Evolutionary conservation across 257 asterid species (phyloP).

Genomic region (Nicotiana tabacum): DNA sequence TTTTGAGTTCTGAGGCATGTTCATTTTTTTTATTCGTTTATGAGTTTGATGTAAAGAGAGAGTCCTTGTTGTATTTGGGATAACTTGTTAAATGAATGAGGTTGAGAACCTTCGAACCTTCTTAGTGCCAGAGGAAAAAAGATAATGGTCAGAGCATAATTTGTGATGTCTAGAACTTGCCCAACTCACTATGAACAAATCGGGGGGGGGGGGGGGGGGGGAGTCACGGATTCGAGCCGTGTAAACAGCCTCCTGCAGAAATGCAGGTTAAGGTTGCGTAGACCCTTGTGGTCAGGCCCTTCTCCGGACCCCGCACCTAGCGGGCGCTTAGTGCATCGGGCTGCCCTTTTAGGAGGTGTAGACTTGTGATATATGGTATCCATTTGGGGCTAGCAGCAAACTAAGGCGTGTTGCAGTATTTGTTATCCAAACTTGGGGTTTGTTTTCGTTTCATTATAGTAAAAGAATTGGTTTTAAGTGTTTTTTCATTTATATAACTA

Average conservation of each 20-base stretch:
- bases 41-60: neutral
- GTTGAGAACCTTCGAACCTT: neutral
- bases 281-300: too few relatives aligned
- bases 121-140: too few relatives aligned
- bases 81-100: neutral
- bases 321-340: too few relatives aligned
- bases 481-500: neutral
- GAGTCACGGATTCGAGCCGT: rapidly evolving
- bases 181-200: too few relatives aligned
- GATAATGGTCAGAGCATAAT: too few relatives aligned
- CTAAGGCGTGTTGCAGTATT: neutral
- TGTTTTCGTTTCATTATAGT: neutral
- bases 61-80: neutral
- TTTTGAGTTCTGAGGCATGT: neutral
- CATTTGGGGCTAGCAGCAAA: neutral
- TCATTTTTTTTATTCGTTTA: neutral
- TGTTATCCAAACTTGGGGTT: neutral
- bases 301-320: too few relatives aligned
- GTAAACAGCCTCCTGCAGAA: too few relatives aligned
- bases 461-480: too few relatives aligned
- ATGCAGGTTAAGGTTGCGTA: too few relatives aligned
- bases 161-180: too few relatives aligned
- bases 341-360: neutral
- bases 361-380: neutral
- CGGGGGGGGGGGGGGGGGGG: too few relatives aligned